Conservation (phyloP, 768 basidiomycete genomes). For the Boletellus emodensis region DNA sequence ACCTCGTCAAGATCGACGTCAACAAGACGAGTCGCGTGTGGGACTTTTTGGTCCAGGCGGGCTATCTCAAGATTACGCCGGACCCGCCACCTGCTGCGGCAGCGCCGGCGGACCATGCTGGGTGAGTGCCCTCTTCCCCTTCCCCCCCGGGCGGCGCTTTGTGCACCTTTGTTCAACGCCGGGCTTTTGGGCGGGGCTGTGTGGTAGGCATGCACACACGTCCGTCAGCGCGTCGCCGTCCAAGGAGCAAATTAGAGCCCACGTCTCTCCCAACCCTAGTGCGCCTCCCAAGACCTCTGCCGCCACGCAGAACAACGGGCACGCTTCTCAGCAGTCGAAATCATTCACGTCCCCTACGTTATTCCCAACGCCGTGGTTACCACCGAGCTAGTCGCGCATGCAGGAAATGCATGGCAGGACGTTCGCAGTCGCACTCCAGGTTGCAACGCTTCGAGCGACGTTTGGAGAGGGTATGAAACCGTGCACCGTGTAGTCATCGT, state of each 20-base stretch:
- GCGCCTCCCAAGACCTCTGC: slow-evolving; percentile 3
- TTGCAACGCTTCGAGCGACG: no score
- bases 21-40: slow-evolving; percentile 90
- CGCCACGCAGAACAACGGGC: slow-evolving; percentile 17
- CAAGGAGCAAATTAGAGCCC: slow-evolving; percentile 21
- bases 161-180: no score
- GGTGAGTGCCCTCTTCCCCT: slow-evolving; percentile 26
- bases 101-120: slow-evolving; percentile 25
- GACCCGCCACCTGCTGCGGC: slow-evolving; percentile 39
- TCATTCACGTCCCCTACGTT: slow-evolving; percentile 23
- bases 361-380: slow-evolving; percentile 20
- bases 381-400: slow-evolving; percentile 12
- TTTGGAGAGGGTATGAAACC: no score
- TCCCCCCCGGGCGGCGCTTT: no score
- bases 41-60: slow-evolving; percentile 88
- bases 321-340: slow-evolving; percentile 14
- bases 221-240: slow-evolving; percentile 23
- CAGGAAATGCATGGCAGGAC: no score
- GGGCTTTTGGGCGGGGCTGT: no score
- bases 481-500: no score
- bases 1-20: slow-evolving; percentile 89
- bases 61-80: slow-evolving; percentile 68
- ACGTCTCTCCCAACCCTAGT: slow-evolving; percentile 17
- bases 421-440: no score
- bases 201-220: slow-evolving; percentile 10